Evolutionary conservation across 805 yeast species (phyloP).

Genomic region (Naumovozyma castellii): DNA sequence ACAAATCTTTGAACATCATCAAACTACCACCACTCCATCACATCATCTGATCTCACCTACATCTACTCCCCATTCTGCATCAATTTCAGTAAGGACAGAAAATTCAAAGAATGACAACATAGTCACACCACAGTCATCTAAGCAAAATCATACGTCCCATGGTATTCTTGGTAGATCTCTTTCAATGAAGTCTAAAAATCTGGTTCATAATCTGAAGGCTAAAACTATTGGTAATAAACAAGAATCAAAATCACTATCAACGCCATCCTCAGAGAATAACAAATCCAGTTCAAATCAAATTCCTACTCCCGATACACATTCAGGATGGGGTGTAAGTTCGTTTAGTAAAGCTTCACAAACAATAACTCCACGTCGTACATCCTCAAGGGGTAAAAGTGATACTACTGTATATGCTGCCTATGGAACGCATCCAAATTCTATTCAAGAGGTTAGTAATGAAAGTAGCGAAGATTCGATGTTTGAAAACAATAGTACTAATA

Average conservation of each 20-base stretch:
- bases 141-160: neutral
- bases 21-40: neutral
- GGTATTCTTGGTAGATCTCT: conserved; percentile 23
- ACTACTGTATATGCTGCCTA: neutral
- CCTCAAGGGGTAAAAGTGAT: neutral
- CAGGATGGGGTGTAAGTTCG: conserved; percentile 2
- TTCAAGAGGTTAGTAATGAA: neutral
- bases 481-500: neutral
- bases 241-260: neutral
- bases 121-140: neutral
- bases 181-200: conserved; percentile 22
- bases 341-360: neutral
- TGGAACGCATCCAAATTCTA: neutral
- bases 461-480: neutral
- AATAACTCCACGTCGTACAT: neutral
- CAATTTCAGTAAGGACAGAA: too few relatives aligned
- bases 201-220: conserved; percentile 14
- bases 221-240: conserved; percentile 4
- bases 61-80: neutral
- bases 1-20: neutral
- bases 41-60: neutral
- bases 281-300: neutral
- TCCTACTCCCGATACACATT: conserved; percentile 2
- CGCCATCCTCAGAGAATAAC: neutral
- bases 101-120: too few relatives aligned